Evolutionary conservation across 2,329 filamentous ascomycete genomes (phyloP).

Genomic region (Penicillium paneum): DNA sequence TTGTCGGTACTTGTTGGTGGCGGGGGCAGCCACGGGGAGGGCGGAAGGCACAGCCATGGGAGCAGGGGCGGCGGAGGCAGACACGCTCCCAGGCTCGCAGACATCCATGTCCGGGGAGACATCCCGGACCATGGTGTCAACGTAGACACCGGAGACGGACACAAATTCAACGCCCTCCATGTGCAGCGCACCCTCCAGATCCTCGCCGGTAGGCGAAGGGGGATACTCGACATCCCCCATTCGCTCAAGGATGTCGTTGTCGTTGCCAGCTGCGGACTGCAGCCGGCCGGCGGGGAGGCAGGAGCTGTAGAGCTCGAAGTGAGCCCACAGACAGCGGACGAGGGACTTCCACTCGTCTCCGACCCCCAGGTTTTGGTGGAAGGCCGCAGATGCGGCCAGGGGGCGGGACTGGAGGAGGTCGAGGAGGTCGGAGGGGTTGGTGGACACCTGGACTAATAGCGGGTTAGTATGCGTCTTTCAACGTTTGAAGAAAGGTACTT

Average conservation of each 20-base stretch:
- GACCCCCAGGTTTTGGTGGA: not conserved
- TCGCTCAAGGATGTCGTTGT: not conserved
- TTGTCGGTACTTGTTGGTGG: not conserved
- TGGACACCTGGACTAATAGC: not conserved
- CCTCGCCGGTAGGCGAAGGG: not conserved
- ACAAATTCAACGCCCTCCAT: not conserved
- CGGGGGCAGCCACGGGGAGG: not conserved
- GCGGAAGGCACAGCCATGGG: not conserved
- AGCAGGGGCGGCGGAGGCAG: not conserved
- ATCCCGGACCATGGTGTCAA: not conserved
- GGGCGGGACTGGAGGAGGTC: not conserved
- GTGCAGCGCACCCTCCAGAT: not conserved
- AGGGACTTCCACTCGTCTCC: not conserved
- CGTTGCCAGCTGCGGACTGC: not conserved
- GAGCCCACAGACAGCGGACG: not conserved
- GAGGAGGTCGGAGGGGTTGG: not conserved
- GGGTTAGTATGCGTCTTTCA: not conserved
- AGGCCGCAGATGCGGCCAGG: not conserved
- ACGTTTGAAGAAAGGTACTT: not conserved
- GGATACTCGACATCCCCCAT: not conserved
- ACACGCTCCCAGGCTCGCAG: not conserved
- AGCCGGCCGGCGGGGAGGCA: not conserved
- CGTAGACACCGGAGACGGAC: not conserved
- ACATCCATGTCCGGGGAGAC: conserved; percentile 1
- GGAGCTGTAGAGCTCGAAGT: not conserved